phyloP scores from a whole-genome alignment of 257 asterid species.

The Capsicum chinense region DNA sequence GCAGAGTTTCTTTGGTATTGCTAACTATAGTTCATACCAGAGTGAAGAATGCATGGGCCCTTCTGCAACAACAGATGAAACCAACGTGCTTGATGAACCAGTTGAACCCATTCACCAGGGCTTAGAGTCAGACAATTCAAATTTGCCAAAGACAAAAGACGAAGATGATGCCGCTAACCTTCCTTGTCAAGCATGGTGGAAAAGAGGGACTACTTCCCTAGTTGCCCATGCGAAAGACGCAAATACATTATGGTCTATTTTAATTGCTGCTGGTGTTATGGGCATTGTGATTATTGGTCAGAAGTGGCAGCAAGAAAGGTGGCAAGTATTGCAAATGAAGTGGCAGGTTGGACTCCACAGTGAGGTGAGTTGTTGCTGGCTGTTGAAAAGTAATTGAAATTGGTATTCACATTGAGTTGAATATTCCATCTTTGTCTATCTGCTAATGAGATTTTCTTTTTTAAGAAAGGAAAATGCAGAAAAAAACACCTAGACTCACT shows the following conservation, averaged over 20 bases:
- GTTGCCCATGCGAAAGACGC: slow-evolving; percentile 81
- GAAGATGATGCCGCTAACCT: slow-evolving; percentile 51
- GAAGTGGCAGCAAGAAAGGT: slow-evolving; percentile 82
- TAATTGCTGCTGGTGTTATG: slow-evolving; percentile 84
- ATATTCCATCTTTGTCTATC: not conserved
- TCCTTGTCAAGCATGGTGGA: slow-evolving; percentile 98
- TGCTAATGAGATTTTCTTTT: not conserved
- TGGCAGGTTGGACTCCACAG: slow-evolving; percentile 51
- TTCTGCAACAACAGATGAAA: slow-evolving; percentile 43
- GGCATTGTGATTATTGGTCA: slow-evolving; percentile 86
- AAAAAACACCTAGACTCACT: not conserved
- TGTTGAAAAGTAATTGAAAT: slow-evolving; percentile 5
- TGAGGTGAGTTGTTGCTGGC: slow-evolving; percentile 53
- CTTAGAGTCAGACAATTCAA: slow-evolving; percentile 41
- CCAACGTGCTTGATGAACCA: slow-evolving; percentile 39
- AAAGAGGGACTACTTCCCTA: slow-evolving; percentile 64
- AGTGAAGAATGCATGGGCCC: slow-evolving; percentile 44
- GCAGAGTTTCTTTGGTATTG: slow-evolving; percentile 43
- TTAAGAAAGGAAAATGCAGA: slow-evolving; percentile 1
- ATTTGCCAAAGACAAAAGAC: slow-evolving; percentile 43
- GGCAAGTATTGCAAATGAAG: slow-evolving; percentile 73
- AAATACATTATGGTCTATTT: slow-evolving; percentile 81
- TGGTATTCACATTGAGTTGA: not conserved
- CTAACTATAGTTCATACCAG: slow-evolving; percentile 47
- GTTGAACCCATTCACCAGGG: slow-evolving; percentile 41